These are phyloP conservation scores for Pueraria montana DNA, from an alignment of 306 rosid genomes.

Conservation along the genomic window DNA sequence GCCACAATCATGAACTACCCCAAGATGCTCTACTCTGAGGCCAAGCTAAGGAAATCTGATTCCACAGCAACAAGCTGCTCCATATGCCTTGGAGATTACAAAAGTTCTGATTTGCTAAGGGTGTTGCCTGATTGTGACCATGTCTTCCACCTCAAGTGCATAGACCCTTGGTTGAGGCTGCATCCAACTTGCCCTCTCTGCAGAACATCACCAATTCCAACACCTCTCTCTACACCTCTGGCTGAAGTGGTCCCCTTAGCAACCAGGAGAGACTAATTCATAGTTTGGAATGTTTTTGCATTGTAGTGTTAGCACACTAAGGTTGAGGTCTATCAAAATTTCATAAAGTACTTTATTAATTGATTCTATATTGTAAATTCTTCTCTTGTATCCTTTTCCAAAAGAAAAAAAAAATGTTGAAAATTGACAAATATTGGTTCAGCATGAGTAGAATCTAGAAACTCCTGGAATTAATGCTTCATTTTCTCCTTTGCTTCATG, in stretches of 20 bases:
- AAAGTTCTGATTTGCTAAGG: conserved; percentile 63
- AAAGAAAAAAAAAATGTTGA: not conserved
- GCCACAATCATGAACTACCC: conserved; percentile 74
- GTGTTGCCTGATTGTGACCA: conserved; percentile 86
- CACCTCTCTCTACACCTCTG: conserved; percentile 91
- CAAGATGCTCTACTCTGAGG: conserved; percentile 75
- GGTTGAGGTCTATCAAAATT: not conserved
- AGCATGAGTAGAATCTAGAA: not conserved
- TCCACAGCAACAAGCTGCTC: conserved; percentile 77
- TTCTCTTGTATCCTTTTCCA: conserved; percentile 29
- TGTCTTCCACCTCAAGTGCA: conserved; percentile 75
- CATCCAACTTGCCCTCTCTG: conserved; percentile 93
- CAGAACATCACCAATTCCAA: conserved; percentile 89
- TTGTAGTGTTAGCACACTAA: not conserved
- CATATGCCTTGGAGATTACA: conserved; percentile 86
- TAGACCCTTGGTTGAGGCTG: conserved; percentile 90
- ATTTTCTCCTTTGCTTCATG: not conserved
- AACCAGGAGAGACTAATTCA: conserved; percentile 56
- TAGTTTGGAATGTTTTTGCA: conserved; percentile 19
- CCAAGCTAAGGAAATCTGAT: conserved; percentile 59
- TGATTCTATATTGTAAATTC: conserved; percentile 54
- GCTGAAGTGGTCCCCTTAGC: conserved; percentile 94
- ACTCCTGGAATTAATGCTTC: not conserved
- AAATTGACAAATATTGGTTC: not conserved
- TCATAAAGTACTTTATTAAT: conserved; percentile 24